A percentile compares a stretch with the other conserved stretches of the same genome.
phyloP scores from a whole-genome alignment of 176 grass and related monocot species.

The Leersia perrieri region DNA sequence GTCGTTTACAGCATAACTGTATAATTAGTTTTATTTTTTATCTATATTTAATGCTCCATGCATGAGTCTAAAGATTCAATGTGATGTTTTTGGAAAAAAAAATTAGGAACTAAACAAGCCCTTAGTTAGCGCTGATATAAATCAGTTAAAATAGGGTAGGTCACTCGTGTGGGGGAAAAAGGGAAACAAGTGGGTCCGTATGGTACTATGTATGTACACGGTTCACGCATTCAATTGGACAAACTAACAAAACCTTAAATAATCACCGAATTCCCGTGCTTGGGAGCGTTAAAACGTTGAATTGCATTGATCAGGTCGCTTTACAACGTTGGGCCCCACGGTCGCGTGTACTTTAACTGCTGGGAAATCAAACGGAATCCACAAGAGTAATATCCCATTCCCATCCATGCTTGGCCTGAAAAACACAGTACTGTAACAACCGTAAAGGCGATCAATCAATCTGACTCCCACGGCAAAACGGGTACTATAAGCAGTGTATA shows the following conservation, averaged over 20 bases:
- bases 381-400: not conserved
- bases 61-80: too few species aligned
- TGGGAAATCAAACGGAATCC: too few species aligned
- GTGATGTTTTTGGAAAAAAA: too few species aligned
- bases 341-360: too few species aligned
- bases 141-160: not conserved
- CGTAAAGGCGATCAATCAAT: not conserved
- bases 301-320: not conserved
- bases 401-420: not conserved
- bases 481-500: not conserved
- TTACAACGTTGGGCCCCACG: not conserved
- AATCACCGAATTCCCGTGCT: conserved; percentile 1
- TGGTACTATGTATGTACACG: not conserved
- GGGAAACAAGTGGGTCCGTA: not conserved
- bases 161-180: not conserved
- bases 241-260: not conserved
- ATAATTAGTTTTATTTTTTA: too few species aligned
- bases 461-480: not conserved
- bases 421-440: not conserved
- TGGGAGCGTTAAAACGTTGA: not conserved
- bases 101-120: too few species aligned
- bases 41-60: too few species aligned
- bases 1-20: too few species aligned
- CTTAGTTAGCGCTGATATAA: not conserved
- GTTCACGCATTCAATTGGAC: not conserved